These are phyloP conservation scores for Eucalyptus grandis DNA, from an alignment of 345 rosid genomes.

Conservation along the genomic window DNA sequence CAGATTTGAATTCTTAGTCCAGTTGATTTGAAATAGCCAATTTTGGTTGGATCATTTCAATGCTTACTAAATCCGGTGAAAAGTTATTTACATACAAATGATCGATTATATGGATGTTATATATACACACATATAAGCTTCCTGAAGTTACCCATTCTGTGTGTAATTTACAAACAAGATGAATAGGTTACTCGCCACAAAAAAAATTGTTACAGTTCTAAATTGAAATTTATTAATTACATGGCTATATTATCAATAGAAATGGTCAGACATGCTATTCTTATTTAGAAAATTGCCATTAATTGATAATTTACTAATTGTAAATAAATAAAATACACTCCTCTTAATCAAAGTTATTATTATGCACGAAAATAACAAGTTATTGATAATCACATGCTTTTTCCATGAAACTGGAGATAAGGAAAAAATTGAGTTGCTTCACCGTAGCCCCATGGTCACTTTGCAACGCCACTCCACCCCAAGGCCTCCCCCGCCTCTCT, in stretches of 20 bases:
- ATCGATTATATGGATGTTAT: too few relatives aligned
- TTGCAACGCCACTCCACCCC: too few relatives aligned
- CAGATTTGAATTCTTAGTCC: background rate
- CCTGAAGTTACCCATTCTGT: background rate
- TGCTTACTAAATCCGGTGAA: background rate
- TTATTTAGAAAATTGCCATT: background rate
- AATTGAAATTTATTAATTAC: background rate
- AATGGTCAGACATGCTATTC: background rate
- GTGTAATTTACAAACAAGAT: background rate
- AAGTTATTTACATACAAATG: background rate
- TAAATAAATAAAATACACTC: background rate
- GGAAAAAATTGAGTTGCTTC: too few relatives aligned
- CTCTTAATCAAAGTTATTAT: background rate
- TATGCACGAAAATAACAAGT: background rate
- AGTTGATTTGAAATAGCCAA: background rate
- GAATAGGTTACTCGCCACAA: background rate
- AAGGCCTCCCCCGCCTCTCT: too few relatives aligned
- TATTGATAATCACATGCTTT: too few relatives aligned
- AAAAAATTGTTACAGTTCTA: too few relatives aligned
- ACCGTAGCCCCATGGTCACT: too few relatives aligned
- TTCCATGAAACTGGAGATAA: too few relatives aligned
- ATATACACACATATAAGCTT: background rate
- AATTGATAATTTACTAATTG: background rate
- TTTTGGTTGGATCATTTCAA: background rate
- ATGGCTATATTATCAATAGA: background rate